Percentiles rank a stretch among this genome's conserved stretches.
These are phyloP conservation scores for Phlebiopsis gigantea DNA, from an alignment of 768 basidiomycete species.

Conservation along the genomic window DNA sequence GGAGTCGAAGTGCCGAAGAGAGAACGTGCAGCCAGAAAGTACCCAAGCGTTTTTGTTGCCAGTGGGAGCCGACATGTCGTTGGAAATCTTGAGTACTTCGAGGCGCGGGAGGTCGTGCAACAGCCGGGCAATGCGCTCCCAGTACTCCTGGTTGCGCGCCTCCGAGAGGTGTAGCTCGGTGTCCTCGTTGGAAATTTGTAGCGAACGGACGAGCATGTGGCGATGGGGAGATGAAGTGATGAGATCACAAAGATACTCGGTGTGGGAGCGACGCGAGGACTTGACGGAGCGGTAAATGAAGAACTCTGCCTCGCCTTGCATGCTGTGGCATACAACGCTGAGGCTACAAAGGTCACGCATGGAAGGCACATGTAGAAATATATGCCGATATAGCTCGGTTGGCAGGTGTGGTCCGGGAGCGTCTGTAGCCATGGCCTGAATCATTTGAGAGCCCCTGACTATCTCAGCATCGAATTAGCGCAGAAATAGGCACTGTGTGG, in stretches of 20 bases:
- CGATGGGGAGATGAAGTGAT: conserved; percentile 11
- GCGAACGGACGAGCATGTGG: conserved; percentile 11
- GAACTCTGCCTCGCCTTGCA: conserved; percentile 13
- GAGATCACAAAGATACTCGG: conserved; percentile 13
- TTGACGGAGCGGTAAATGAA: conserved; percentile 15
- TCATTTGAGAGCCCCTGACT: neutral
- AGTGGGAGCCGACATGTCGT: conserved; percentile 8
- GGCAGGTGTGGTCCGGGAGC: conserved; percentile 1
- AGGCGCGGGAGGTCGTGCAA: conserved; percentile 14
- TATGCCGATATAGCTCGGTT: conserved; percentile 13
- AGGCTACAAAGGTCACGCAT: conserved; percentile 14
- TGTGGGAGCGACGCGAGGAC: conserved; percentile 1
- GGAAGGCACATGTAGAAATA: conserved; percentile 11
- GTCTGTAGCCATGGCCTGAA: neutral
- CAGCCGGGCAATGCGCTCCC: conserved; percentile 12
- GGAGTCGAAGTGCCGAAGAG: conserved; percentile 11
- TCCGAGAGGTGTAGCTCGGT: neutral
- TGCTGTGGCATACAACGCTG: conserved; percentile 8
- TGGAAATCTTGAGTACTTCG: conserved; percentile 14
- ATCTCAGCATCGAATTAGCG: neutral
- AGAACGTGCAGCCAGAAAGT: conserved; percentile 12
- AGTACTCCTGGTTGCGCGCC: conserved; percentile 10
- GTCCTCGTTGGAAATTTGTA: conserved; percentile 12
- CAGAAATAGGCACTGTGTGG: neutral
- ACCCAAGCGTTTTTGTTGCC: conserved; percentile 15